Base-by-base conservation (phyloP, 805 yeast species). In the Yamadazyma nakazawae region DNA sequence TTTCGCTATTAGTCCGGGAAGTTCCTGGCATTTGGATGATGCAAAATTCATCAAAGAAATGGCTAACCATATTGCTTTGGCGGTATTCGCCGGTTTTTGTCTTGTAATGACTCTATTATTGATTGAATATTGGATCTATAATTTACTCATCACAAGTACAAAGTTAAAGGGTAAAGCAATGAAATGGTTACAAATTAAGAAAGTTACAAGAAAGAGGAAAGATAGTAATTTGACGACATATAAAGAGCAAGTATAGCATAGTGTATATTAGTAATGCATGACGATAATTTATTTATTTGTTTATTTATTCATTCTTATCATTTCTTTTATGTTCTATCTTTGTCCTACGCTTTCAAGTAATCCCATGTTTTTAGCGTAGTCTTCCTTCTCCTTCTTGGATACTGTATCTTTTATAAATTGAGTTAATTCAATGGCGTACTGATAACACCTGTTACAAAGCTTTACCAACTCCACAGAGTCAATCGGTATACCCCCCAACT, bases 1-100 rank as follows among this genome's bases (percentile, higher is more conserved):
- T 61, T 90, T 91, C 64, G 74, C 81, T 34, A 84, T 88, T 46
- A 72, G 88, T 0, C 78, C 80, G 46, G 97, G 97, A 39, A 87
- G 96, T 0, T 86, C 96, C 21, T 91, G 97, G 97, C 97, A 91
- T 66, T 68, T 80, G 58, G 88, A 83, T 54, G 97, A 91, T 64
- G 96, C 97, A 10, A 75, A 81, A 45, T 79, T 88, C 60, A 80
- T 90, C 65, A 82, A 86, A 59, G 68, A 79, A 8, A 67, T 90
- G 66, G 89, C 88, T 14, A 75, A 79, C 53, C 96, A 91, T 64
- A 80, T 91, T 53, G 74, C 81, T 13, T 66, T 84, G 34, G 84
- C 90, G 24, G 87, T 88, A 2, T 59, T 85, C 36, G 79, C 78
- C 12, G 96, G 96, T 1, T 82, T 85, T 54, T 50, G 78, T 14